Evolutionary conservation across 192 early-diverging fungal species (phyloP).

Genomic region (Haplosporangium gracile): DNA sequence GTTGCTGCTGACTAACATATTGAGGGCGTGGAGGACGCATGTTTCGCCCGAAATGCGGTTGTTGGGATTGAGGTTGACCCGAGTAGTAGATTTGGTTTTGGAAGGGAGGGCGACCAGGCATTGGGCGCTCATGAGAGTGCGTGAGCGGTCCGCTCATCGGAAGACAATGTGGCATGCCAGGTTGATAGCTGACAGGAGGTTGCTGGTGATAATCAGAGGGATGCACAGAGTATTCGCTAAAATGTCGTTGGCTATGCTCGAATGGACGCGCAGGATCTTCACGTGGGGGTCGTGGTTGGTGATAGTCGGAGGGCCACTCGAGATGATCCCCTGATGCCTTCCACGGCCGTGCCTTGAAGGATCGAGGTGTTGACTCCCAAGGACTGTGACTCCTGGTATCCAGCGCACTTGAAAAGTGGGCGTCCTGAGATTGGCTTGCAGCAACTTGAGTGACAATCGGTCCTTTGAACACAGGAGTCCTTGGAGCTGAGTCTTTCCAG

Average conservation of each 20-base stretch:
- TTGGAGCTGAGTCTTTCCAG: neutral
- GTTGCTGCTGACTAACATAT: neutral
- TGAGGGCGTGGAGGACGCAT: neutral
- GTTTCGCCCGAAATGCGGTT: neutral
- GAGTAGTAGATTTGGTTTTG: neutral
- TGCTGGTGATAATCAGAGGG: neutral
- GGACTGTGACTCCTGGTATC: neutral
- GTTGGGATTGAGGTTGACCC: neutral
- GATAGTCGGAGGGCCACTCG: neutral
- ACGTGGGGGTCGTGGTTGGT: neutral
- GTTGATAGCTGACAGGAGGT: neutral
- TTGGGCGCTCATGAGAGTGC: neutral
- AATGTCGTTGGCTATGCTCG: neutral
- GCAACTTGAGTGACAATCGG: neutral
- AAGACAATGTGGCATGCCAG: neutral
- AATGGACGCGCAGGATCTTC: neutral
- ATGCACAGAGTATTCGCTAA: neutral
- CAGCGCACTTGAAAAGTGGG: neutral
- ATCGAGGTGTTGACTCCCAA: neutral
- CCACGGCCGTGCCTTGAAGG: neutral
- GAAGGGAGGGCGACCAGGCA: neutral
- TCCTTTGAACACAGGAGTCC: neutral
- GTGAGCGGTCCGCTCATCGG: neutral
- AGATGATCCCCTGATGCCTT: neutral
- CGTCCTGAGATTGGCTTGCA: neutral